Base-by-base conservation (phyloP, 257 asterid species). In the Penstemon newberryi region DNA sequence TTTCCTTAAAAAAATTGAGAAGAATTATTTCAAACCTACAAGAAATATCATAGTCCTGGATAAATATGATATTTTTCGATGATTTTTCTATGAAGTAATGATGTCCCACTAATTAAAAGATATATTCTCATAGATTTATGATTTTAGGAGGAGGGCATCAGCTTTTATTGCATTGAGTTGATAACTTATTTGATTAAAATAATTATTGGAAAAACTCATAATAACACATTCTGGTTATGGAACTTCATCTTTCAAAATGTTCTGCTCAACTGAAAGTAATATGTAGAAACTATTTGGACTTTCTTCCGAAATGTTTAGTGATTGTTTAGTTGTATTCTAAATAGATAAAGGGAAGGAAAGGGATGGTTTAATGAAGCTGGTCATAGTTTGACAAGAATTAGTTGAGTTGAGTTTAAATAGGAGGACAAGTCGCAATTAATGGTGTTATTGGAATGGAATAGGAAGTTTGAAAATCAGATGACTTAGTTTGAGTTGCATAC, bases 351-450 rank as follows among this genome's bases (percentile, higher is more conserved):
- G 12, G 66, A 69, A 57, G 42, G 41, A 57, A 47, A 37, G 40
- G 38, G 44, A 6, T 53, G 58, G 53, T 61, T 6, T 49, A 18
- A 40, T 69, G 60, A 8, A 47, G 41, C 46, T 69, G 12, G 37
- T 47, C 6, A 15, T 58, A 0, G 33, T 25, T 37, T 56, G 46
- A 49, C 8, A 38, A 56, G 9, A 33, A 44, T 49, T 57, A 46
- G 12, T 40, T 6, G 4, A 36, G 62, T 53, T 11, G 44, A 62
- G 18, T 54, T 56, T 64, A 64, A 67, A 46, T 13, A 9, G 7
- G 53, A 42, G 7, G 42, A 53, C n/a, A 47, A 42, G 56, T 63
- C 49, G 57, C 54, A 59, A 70, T 63, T 40, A 8, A 33, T 36
- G 18, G 47, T 46, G 55, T 69, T 44, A 4, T 36, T 42, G 19